These are phyloP conservation scores for Pseudogymnoascus sp. DNA, from an alignment of 2,329 filamentous ascomycete genomes.

Conservation along the genomic window DNA sequence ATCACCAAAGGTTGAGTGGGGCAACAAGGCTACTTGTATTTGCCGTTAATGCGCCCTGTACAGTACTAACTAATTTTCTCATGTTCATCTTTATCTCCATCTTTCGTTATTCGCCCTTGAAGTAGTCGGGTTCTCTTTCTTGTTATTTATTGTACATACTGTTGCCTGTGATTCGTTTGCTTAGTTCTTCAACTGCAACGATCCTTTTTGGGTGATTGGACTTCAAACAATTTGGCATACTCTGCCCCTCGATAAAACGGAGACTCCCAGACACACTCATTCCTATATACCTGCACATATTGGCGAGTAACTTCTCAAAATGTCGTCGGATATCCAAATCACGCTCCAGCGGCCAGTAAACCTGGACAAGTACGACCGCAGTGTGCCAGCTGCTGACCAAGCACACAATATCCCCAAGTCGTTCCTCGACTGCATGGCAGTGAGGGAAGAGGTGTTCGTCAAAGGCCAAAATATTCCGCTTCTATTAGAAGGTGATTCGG, in stretches of 20 bases:
- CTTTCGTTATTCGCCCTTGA: background rate
- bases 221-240: background rate
- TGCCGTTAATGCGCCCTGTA: background rate
- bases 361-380: conserved; percentile 41
- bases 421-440: conserved; percentile 58
- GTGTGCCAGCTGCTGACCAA: conserved; percentile 37
- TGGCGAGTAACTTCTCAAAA: background rate
- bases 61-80: background rate
- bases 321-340: background rate
- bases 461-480: conserved; percentile 50
- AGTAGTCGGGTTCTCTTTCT: background rate
- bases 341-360: conserved; percentile 35
- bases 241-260: background rate
- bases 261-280: background rate
- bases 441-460: conserved; percentile 56
- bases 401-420: conserved; percentile 39
- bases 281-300: background rate
- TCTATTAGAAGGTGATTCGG: conserved; percentile 69
- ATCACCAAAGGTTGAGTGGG: background rate
- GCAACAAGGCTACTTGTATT: background rate
- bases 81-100: background rate
- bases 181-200: background rate
- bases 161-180: background rate
- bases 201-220: background rate
- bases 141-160: background rate